These are phyloP conservation scores for Fusarium papillatum DNA, from an alignment of 2,329 filamentous ascomycete species.

Conservation along the genomic window DNA sequence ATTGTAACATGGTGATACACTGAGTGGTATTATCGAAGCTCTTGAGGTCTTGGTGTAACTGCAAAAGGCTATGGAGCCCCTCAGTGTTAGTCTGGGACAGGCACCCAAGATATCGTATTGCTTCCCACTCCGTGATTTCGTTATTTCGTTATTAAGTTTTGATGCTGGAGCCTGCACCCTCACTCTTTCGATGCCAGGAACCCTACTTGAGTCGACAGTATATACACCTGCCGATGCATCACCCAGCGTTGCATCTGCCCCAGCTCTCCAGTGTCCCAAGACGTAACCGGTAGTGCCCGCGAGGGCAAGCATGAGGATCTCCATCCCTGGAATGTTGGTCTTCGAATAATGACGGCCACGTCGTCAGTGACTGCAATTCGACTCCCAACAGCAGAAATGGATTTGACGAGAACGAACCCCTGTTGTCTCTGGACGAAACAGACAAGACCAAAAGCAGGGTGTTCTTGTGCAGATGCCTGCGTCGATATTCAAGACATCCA, in stretches of 20 bases:
- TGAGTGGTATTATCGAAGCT: constrained; percentile 2
- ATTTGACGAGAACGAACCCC: not conserved
- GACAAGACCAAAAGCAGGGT: not conserved
- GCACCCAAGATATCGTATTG: not conserved
- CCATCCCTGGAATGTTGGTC: constrained; percentile 1
- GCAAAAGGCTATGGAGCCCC: not conserved
- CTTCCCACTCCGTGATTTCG: not conserved
- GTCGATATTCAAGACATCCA: constrained; percentile 6
- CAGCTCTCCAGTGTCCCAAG: not conserved
- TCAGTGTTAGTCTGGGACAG: not conserved
- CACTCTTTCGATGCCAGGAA: not conserved
- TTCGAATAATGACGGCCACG: not conserved
- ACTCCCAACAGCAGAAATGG: not conserved
- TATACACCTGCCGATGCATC: not conserved
- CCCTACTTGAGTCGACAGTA: not conserved
- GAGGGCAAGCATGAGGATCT: not conserved
- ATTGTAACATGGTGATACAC: constrained; percentile 10
- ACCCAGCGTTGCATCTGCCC: not conserved
- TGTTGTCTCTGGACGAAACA: constrained; percentile 32
- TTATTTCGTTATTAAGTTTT: not conserved
- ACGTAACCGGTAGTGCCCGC: not conserved
- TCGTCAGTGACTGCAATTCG: not conserved
- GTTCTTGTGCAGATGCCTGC: not conserved
- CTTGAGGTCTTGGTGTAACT: constrained; percentile 15
- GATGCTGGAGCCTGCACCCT: not conserved